phyloP scores from a whole-genome alignment of 495 filamentous ascomycete species.

The Neurospora sp. region DNA sequence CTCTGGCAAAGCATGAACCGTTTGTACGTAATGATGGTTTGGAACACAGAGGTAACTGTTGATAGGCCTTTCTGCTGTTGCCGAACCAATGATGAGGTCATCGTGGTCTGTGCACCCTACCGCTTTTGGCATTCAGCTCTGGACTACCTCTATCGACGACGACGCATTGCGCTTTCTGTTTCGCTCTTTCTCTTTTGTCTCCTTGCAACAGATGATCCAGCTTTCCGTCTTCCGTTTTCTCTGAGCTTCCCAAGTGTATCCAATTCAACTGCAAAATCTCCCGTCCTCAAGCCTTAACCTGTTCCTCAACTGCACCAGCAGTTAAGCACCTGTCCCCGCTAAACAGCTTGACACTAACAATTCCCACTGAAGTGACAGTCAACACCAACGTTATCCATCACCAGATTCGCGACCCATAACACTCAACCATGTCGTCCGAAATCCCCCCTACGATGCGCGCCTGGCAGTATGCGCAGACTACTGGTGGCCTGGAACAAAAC shows the following conservation, averaged over 20 bases:
- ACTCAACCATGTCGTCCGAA: background rate
- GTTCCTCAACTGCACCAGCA: background rate
- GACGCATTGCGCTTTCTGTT: background rate
- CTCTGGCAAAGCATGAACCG: background rate
- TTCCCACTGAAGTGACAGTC: background rate
- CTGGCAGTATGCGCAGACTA: conserved; percentile 49
- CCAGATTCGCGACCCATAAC: background rate
- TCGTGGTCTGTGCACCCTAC: background rate
- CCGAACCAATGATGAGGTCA: background rate
- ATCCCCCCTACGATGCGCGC: conserved; percentile 44
- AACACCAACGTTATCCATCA: background rate
- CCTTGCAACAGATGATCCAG: background rate
- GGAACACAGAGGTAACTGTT: background rate
- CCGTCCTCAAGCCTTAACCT: background rate
- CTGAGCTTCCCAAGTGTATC: too few relatives aligned
- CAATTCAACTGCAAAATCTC: too few relatives aligned
- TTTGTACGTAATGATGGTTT: background rate
- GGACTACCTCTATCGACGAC: background rate
- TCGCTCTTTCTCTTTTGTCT: background rate
- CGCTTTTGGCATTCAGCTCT: background rate
- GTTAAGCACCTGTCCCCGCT: background rate
- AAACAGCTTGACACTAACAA: background rate
- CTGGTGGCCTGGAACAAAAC: conserved; percentile 46
- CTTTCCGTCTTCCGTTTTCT: background rate
- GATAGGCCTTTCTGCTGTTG: background rate